A percentile compares a stretch with the other conserved stretches of the same genome.
Conservation (phyloP, 768 basidiomycete species). For the Russula sp. region DNA sequence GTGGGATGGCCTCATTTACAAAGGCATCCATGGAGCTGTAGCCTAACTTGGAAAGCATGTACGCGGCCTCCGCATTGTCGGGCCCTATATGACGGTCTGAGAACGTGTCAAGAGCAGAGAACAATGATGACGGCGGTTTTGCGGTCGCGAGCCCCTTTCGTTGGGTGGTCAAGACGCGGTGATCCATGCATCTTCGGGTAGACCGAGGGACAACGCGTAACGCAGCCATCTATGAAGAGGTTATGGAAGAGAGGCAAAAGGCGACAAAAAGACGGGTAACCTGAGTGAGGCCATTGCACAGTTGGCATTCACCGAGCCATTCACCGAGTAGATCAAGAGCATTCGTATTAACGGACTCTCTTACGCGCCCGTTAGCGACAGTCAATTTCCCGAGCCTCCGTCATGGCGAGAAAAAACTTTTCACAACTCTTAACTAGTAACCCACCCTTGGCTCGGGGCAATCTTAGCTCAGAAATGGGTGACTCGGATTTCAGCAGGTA, state of each 20-base stretch:
- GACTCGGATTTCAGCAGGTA: not conserved
- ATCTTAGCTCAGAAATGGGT: not conserved
- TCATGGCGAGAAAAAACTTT: constrained; percentile 8
- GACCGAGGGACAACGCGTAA: constrained; percentile 13
- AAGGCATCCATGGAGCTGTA: constrained; percentile 88
- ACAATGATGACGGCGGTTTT: constrained; percentile 56
- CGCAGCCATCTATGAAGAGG: constrained; percentile 16
- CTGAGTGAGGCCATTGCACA: constrained; percentile 7
- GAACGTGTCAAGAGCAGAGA: constrained; percentile 87
- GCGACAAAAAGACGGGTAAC: not conserved
- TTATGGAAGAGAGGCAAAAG: not conserved
- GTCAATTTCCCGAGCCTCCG: constrained; percentile 22
- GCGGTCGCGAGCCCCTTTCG: constrained; percentile 52
- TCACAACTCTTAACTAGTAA: not conserved
- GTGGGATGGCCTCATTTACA: constrained; percentile 74
- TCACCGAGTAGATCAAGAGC: constrained; percentile 52
- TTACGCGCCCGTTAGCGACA: not conserved
- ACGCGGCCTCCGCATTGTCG: constrained; percentile 66
- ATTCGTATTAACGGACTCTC: not conserved
- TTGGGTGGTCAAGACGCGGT: constrained; percentile 22
- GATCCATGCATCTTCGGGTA: constrained; percentile 24
- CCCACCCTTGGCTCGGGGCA: constrained; percentile 22
- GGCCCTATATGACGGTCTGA: constrained; percentile 90
- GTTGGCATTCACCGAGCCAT: constrained; percentile 43
- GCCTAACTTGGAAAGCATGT: constrained; percentile 81